Base-by-base conservation (phyloP, 2,329 filamentous ascomycete genomes). In the Claviceps spartinae region DNA sequence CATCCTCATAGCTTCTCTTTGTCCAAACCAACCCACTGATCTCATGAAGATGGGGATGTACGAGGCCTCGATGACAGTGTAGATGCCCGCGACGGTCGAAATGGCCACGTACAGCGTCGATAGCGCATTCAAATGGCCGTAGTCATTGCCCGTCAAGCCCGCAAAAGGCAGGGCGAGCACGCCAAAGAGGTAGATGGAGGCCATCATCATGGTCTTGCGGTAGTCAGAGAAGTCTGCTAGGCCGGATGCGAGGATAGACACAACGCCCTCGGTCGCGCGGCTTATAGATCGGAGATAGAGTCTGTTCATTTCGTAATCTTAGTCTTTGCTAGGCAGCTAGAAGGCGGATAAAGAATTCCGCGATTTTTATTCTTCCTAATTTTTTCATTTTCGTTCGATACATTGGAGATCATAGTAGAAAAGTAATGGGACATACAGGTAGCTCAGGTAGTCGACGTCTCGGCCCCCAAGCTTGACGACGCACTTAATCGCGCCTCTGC, bases 1-100 rank as follows among this genome's bases (percentile, higher is more conserved):
- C 9, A 56, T 37, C 30, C 55, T 43, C 7, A 24, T 30, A 42
- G 40, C 18, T 20, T 42, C 40, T 11, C 18, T 7, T 8, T 45
- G 37, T 6, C 38, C 38, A 14, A 51, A 44, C 54, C 52, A 58
- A 24, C 56, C 55, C 4, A 53, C 54, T 7, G 56, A 58, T 26
- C 56, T 54, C 56, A 58, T 58, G 34, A 58, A 58, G 6, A 57
- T 58, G 44, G 56, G 56, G 16, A 58, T 54, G 26, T 58, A 58
- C 9, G 56, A 58, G 2, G 54, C 55, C 45, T 58, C 56, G 13
- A 57, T 55, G 22, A 58, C 50, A 22, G 52, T 54, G 50, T 58
- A 58, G 14, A 55, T 49, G 43, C 56, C 52, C 7, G 53, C 53
- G n/a, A 58, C 54, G n/a, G 52, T 54, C 7, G 51, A 52, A 38